Evolutionary conservation across 768 basidiomycete species (phyloP).

Genomic region (Mycena vulgaris): DNA sequence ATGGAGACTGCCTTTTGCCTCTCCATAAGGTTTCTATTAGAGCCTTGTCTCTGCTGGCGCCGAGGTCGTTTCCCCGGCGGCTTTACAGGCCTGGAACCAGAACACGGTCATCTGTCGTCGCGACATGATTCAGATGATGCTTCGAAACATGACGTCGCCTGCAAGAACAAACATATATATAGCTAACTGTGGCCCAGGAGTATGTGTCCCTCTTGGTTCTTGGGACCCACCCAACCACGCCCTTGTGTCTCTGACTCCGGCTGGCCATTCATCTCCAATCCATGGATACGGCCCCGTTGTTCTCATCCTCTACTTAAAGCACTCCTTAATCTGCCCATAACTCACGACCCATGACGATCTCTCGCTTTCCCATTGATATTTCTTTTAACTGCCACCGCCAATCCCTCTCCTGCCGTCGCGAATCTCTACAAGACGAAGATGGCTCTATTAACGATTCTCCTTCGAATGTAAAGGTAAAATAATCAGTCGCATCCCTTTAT

Average conservation of each 20-base stretch:
- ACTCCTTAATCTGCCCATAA: constrained; percentile 22
- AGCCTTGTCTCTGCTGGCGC: neutral
- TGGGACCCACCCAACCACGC: constrained; percentile 31
- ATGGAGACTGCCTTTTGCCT: neutral
- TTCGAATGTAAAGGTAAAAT: constrained; percentile 18
- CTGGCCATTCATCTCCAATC: constrained; percentile 16
- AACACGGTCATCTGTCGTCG: constrained; percentile 4
- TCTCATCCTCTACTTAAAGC: constrained; percentile 34
- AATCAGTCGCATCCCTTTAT: neutral
- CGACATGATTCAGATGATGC: too few relatives aligned
- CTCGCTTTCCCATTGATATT: constrained; percentile 15
- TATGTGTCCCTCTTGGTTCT: constrained; percentile 24
- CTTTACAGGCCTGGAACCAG: neutral
- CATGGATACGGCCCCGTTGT: constrained; percentile 29
- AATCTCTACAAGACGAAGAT: neutral
- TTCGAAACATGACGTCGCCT: constrained; percentile 35
- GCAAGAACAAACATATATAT: constrained; percentile 29
- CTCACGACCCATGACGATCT: constrained; percentile 27
- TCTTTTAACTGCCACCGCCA: constrained; percentile 7
- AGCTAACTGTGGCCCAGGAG: neutral
- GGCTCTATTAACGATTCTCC: neutral
- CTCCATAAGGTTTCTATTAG: neutral
- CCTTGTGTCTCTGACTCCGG: constrained; percentile 10
- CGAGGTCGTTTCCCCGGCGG: neutral
- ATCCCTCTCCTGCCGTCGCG: constrained; percentile 17